Percentiles rank a stretch among this genome's conserved stretches.
These are phyloP conservation scores for Colletotrichum filicis DNA, from an alignment of 2,329 filamentous ascomycete species.

Conservation along the genomic window DNA sequence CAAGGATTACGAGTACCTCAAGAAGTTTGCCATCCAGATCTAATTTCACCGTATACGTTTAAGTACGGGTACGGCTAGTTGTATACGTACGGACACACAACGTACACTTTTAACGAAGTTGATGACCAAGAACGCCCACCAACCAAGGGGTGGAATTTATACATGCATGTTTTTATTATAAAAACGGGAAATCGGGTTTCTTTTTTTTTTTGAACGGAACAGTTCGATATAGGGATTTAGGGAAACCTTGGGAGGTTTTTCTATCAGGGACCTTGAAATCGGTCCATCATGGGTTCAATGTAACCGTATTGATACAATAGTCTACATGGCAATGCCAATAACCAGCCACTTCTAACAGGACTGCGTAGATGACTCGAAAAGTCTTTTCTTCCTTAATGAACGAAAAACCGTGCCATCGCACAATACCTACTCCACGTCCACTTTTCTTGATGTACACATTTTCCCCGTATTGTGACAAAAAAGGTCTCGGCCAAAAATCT, in stretches of 20 bases:
- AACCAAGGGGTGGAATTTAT: not conserved
- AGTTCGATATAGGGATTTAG: not conserved
- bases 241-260: not conserved
- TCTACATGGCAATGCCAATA: constrained; percentile 29
- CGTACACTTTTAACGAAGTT: constrained; percentile 21
- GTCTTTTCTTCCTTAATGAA: not conserved
- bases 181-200: not conserved
- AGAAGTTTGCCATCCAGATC: constrained; percentile 77
- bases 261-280: not conserved
- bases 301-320: constrained; percentile 35
- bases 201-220: not conserved
- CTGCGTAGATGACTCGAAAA: not conserved
- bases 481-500: not conserved
- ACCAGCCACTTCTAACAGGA: constrained; percentile 4
- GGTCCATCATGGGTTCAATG: constrained; percentile 30
- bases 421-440: not conserved
- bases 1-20: constrained; percentile 83
- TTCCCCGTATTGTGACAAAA: not conserved
- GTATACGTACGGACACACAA: not conserved
- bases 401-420: constrained; percentile 8
- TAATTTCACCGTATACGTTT: constrained; percentile 41
- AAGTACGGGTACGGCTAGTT: no score
- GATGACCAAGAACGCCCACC: constrained; percentile 27
- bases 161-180: not conserved
- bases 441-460: constrained; percentile 25